Conservation (phyloP, 495 filamentous ascomycete species). For the Symbiotaphrina buchneri region DNA sequence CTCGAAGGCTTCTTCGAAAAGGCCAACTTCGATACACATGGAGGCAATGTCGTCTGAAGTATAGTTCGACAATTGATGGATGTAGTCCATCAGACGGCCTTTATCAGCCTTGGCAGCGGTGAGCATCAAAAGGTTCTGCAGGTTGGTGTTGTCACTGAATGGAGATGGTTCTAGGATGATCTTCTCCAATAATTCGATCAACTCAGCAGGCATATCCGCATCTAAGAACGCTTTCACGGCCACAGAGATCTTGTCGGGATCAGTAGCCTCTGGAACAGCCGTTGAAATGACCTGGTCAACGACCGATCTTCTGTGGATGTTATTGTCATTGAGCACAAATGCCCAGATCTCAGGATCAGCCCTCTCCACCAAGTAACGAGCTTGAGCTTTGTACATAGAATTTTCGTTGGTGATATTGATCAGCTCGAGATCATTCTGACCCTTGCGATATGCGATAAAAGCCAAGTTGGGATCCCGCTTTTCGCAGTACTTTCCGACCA, state of each 20-base stretch:
- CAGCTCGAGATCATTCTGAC: slow-evolving; percentile 90
- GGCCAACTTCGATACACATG: slow-evolving; percentile 81
- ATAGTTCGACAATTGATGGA: slow-evolving; percentile 75
- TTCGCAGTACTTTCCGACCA: slow-evolving; percentile 95
- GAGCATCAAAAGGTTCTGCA: slow-evolving; percentile 93
- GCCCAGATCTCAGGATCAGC: slow-evolving; percentile 80
- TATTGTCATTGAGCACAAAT: slow-evolving; percentile 89
- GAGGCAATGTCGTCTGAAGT: slow-evolving; percentile 78
- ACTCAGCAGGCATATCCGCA: slow-evolving; percentile 73
- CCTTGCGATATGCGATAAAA: slow-evolving; percentile 89
- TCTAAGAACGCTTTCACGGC: slow-evolving; percentile 85
- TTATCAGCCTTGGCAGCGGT: slow-evolving; percentile 96
- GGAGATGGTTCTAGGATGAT: slow-evolving; percentile 94
- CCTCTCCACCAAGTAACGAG: slow-evolving; percentile 81
- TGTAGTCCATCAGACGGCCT: slow-evolving; percentile 87
- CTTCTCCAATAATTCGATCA: slow-evolving; percentile 97
- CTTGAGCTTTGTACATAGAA: slow-evolving; percentile 94
- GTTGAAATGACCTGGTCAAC: slow-evolving; percentile 95
- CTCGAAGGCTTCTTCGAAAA: slow-evolving; percentile 95
- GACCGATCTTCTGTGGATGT: slow-evolving; percentile 75
- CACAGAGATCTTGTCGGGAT: slow-evolving; percentile 86
- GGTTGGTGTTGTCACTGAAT: slow-evolving; percentile 88
- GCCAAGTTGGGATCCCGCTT: slow-evolving; percentile 96
- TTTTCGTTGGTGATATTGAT: slow-evolving; percentile 98
- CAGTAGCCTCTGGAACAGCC: slow-evolving; percentile 81